Evolutionary conservation across 2,329 filamentous ascomycete species (phyloP), one percentile per base, ranked within the genome.

Genomic region (Penicillium hordei): DNA sequence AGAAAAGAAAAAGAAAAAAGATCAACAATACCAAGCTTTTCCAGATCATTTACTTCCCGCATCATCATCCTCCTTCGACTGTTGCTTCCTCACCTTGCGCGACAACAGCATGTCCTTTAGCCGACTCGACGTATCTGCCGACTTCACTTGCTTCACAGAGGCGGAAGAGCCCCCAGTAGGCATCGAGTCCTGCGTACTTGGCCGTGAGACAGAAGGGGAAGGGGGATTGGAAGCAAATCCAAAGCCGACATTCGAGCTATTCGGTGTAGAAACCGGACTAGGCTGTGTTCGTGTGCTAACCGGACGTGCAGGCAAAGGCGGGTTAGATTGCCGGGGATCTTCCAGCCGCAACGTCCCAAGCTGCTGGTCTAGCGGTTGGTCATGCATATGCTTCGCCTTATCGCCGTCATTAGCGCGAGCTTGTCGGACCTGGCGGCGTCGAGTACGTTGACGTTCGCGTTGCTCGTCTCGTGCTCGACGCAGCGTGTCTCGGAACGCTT

Each of bases 401-500:
- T 50, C 42, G 4, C 52, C 58, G 21, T 48, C 48, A 17, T 12
- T 33, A 33, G 48, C 39, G 25, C 56, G 52, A 15, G 36, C 62
- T 52, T 70, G 65, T 19, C 69, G 66, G 12, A 58, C 60, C 12
- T 64, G 66, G 36, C 59, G 67, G 23, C 66, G 61, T 31, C 63
- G 67, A 34, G 58, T 57, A 23, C 66, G 64, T 33, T 65, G 60
- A n/a, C 66, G 55, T 19, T 72, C 71, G 4, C 68, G 69, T 48
- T 73, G 68, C 57, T 75, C 74, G 8, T 73, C 68, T n/a, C 73
- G 65, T 1, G 75, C 73, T 5, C 73, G 70, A 4, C 68, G 67
- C 17, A 73, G 59, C 6, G 75, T 63, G 9, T 73, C 70, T 10
- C 68, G 63, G 58, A 77, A 77, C 4, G 73, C 73, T 48, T 75